Evolutionary conservation across 2,329 filamentous ascomycete genomes (phyloP), one percentile per base, ranked within the genome.

Genomic region (Talaromyces amestolkiae): DNA sequence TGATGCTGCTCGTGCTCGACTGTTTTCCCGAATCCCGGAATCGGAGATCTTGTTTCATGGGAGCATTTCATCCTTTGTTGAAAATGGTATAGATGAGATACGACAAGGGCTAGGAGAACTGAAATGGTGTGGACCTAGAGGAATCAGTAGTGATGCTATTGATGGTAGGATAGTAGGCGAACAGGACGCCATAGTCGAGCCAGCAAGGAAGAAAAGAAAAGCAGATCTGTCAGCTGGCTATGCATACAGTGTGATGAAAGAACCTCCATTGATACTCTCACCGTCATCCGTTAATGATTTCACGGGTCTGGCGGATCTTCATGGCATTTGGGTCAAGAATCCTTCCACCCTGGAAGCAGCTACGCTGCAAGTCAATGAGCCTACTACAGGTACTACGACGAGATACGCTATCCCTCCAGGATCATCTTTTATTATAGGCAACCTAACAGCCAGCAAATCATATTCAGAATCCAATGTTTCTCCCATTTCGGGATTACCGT

Each of bases 371-470:
- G 61, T 71, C 24, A 49, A 53, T 19, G 33, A 71, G 67, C 33
- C 27, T 22, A 33, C 19, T 33, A 53, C 49, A 31, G 49, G 17
- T 7, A 15, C 11, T 43, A 22, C 15, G 10, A 56, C 24, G 58
- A 74, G 54, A 67, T 73, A 82, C 69, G 75, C 71, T 3, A 72
- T 88, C 15, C 86, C 87, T 19, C 79, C 84, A 4, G 66, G 70
- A 6, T 80, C 84, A 13, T 78, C 75, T 0, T 84, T 85, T 69
- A 73, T 83, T 37, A 75, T 84, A 4, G 78, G 72, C 47, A 72
- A 69, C 24, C 69, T 82, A 10, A 37, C 43, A 59, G n/a, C 39
- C 72, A 74, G 15, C 69, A 75, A 22, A 70, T 56, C 22, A 33
- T 17, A 59, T 47, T 1, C 37, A 64, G 22, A 27, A 3, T 22